Base-by-base conservation (phyloP, 306 rosid species). In the peach (Prunus persica) region DNA sequence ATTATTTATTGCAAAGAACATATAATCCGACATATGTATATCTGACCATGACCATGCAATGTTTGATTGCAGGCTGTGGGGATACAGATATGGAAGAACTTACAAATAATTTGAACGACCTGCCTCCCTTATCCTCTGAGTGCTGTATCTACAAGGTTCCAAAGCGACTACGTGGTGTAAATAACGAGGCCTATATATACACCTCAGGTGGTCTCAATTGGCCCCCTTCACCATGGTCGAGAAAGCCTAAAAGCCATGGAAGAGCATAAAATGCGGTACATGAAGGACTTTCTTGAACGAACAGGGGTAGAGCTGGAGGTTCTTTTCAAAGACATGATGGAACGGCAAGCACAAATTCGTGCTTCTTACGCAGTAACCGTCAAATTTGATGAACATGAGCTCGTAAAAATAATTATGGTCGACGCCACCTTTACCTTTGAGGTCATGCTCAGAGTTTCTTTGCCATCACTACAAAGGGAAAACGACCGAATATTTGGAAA, bases 401-500 rank as follows among this genome's bases (percentile, higher is more conserved):
- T 57, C 11, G 63, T 57, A 12, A 27, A 57, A 57, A 22, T 57
- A 6, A 22, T 57, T 20, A 2, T 57, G 61, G 30, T 57, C 0
- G 32, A 30, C 30, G 8, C 41, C 41, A 22, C 14, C 1, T 84
- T 84, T 24, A 60, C 73, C 57, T 52, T 81, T 20, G 83, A 75
- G 77, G 51, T 78, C 65, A 54, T 84, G 32, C 73, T 78, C 25
- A 50, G 74, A 6, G 45, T 19, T 54, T 32, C 9, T 14, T 47
- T n/a, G 32, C 19, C 12, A 2, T 0, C 14, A 38, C 73, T 66
- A 28, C 65, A 77, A 74, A 12, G 45, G 8, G 56, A 74, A 60
- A 65, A 76, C 46, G 88, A 85, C 27, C 79, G 75, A 47, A 46
- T 81, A 1, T 76, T 78, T 32, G 32, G 58, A 16, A 85, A 75